A percentile compares a stretch with the other conserved stretches of the same genome.
These are phyloP conservation scores for Chlamydomonas sphaeroides DNA, from an alignment of 139 green algal genomes.

Conservation along the genomic window DNA sequence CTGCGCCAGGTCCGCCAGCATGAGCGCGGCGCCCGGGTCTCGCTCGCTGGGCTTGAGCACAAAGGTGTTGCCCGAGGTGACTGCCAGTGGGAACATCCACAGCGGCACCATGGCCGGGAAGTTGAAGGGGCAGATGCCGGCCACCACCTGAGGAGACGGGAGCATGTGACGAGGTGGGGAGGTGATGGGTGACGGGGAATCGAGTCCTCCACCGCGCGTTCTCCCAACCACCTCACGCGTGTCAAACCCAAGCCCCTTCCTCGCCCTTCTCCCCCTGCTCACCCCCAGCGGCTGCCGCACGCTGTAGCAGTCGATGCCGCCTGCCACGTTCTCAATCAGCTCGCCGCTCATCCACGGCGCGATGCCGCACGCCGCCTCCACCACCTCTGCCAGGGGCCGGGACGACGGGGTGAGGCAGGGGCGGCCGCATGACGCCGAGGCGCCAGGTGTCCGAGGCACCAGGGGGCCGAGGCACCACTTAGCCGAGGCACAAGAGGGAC, in stretches of 20 bases:
- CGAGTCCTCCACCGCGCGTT: neutral
- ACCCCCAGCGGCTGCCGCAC: constrained; percentile 94
- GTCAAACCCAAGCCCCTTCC: no score
- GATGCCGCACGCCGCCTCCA: constrained; percentile 90
- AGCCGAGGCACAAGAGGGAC: no score
- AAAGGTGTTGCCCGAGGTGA: constrained; percentile 88
- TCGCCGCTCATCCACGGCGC: constrained; percentile 83
- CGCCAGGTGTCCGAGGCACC: no score
- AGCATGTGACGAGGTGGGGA: neutral
- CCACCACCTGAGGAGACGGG: constrained; percentile 60
- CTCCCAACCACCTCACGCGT: no score
- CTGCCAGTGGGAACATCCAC: constrained; percentile 91
- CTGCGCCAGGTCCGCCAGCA: constrained; percentile 84
- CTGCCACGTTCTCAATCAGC: constrained; percentile 84
- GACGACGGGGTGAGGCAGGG: neutral
- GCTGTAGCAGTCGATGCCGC: constrained; percentile 94
- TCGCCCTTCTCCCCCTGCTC: constrained; percentile 1
- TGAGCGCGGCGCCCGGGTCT: constrained; percentile 84
- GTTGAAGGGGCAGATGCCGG: constrained; percentile 98
- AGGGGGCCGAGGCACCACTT: no score
- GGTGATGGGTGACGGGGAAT: neutral
- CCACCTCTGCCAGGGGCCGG: constrained; percentile 81
- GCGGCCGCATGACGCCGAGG: no score
- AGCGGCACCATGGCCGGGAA: constrained; percentile 91
- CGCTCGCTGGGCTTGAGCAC: constrained; percentile 90